Conservation (phyloP, 1,139 yeast genomes). For the Williopsis jadinii region DNA sequence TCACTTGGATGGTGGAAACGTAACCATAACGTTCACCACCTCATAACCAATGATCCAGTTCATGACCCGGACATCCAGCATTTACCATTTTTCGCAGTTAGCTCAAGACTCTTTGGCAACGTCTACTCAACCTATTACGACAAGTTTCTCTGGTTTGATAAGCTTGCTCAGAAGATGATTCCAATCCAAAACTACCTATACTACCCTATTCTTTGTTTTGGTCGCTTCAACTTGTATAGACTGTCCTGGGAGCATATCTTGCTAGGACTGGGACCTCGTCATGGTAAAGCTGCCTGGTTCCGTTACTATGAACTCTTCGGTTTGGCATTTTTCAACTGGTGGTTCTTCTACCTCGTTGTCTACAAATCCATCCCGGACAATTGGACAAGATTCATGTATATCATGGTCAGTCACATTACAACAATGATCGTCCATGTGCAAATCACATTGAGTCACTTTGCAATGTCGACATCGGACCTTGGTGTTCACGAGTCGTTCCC, state of each 20-base stretch:
- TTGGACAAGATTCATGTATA: conserved; percentile 45
- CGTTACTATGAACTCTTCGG: conserved; percentile 74
- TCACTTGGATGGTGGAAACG: conserved; percentile 95
- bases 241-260: conserved; percentile 74
- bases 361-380: conserved; percentile 44
- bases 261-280: conserved; percentile 67
- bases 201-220: conserved; percentile 75
- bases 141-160: conserved; percentile 57
- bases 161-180: conserved; percentile 48
- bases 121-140: conserved; percentile 80
- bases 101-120: conserved; percentile 57
- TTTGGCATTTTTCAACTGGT: conserved; percentile 57
- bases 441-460: conserved; percentile 84
- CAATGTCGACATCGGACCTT: conserved; percentile 85
- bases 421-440: conserved; percentile 93
- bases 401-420: conserved; percentile 69
- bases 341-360: conserved; percentile 70
- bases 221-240: conserved; percentile 78
- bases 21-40: conserved; percentile 86
- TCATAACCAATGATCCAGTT: conserved; percentile 82
- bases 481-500: conserved; percentile 81
- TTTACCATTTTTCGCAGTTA: conserved; percentile 84
- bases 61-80: conserved; percentile 96
- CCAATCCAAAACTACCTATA: conserved; percentile 65
- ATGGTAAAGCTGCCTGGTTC: conserved; percentile 83